Base-by-base conservation (phyloP, 345 rosid species). In the Salix koriyanagi region DNA sequence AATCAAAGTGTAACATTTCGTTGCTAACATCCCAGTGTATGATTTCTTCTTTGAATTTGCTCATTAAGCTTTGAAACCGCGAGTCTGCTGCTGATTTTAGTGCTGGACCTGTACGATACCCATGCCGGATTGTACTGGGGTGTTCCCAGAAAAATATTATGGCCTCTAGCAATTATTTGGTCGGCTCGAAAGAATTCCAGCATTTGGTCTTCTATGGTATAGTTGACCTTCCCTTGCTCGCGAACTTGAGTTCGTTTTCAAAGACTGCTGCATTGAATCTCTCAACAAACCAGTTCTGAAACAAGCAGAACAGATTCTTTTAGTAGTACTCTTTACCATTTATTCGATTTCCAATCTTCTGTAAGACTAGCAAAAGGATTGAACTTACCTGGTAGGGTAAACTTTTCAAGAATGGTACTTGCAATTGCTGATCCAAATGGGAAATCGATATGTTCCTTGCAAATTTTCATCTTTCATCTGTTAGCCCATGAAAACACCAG, bases 81-180 rank as follows among this genome's bases (percentile, higher is more conserved):
- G 82, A 76, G 60, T 78, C 79, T 21, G 91, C 97, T 0, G 96
- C 97, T 4, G 70, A 81, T 75, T 82, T 79, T n/a, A 92, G 88
- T 36, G 79, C 85, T 4, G 67, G 19, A 2, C 86, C 84, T 11
- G 85, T 41, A 23, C 90, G 90, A 44, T 83, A 91, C 94, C 97
- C 97, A 92, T 2, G 37, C 54, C 0, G 97, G 97, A 1, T 82
- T 88, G 87, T 89, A 94, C 61, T 84, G 0, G 97, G 98, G 71
- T 91, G 90, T 81, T 94, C 98, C 97, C 98, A 92, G 87, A 92
- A 94, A 34, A 56, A 92, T 91, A 77, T 91, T 92, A 84, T 94
- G 97, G 39, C 98, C 98, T 79, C 98, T 88, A 58, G 88, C 91
- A 23, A 77, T 46, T 65, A 92, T 82, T 64, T 82, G 77, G 84